A percentile compares a stretch with the other conserved stretches of the same genome.
Conservation (phyloP, 106 monocot genomes). For the Amphibolis antarctica region DNA sequence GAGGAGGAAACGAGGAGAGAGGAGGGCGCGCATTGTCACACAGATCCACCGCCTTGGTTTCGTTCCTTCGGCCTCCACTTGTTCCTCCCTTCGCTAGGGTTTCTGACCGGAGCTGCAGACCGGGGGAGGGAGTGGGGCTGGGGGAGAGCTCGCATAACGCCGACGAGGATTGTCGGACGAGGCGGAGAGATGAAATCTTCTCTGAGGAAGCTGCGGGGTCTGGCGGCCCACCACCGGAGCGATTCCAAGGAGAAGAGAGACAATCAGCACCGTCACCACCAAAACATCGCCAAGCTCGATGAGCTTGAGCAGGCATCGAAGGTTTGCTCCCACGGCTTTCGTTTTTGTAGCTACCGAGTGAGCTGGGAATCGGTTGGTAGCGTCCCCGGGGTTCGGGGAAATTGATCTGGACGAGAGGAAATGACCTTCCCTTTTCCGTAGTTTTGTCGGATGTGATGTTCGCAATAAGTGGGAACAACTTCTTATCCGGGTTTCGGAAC, state of each 20-base stretch:
- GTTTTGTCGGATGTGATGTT: too few relatives aligned
- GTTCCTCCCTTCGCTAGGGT: neutral
- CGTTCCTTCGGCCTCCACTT: neutral
- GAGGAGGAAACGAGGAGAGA: too few relatives aligned
- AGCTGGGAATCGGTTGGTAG: neutral
- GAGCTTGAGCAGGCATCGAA: conserved; percentile 21
- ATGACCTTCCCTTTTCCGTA: too few relatives aligned
- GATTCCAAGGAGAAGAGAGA: conserved; percentile 12
- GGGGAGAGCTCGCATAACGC: neutral
- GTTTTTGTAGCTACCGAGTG: neutral
- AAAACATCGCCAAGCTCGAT: conserved; percentile 8
- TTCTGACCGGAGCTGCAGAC: neutral
- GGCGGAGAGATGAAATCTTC: conserved; percentile 18
- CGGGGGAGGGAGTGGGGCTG: neutral
- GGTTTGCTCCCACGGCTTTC: conserved; percentile 1
- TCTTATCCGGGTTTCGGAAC: too few relatives aligned
- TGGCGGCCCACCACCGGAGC: conserved; percentile 10
- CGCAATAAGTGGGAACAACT: too few relatives aligned
- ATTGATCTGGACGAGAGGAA: too few relatives aligned
- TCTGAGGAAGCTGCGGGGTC: conserved; percentile 24
- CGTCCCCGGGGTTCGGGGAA: neutral
- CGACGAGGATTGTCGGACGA: neutral
- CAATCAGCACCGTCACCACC: neutral
- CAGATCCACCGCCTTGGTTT: neutral
- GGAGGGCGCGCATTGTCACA: too few relatives aligned